Evolutionary conservation across 257 asterid species (phyloP), one percentile per base, ranked within the genome.

Genomic region (Petrea volubilis): DNA sequence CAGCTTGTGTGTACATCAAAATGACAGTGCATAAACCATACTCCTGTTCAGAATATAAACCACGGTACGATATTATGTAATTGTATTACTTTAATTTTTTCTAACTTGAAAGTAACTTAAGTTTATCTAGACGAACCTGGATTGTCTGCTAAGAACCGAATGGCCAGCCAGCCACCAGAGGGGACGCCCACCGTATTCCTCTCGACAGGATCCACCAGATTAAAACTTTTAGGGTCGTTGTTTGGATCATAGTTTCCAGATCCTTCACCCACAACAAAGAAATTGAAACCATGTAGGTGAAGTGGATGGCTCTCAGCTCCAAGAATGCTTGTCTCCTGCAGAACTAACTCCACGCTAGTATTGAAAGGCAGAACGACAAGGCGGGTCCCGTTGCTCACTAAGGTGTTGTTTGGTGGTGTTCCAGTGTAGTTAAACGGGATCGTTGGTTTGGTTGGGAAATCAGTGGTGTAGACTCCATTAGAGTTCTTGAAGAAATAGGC

Each of bases 291-390:
- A 13, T 89, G 96, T 0, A 89, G 83, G 63, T 89, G 96, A 29
- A 89, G 92, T 41, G 96, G 96, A 44, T 89, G 96, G 14, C 63
- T 87, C 74, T 89, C 96, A 2, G 86, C 88, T n/a, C 96, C 92
- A 27, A 89, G 75, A 77, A 85, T 89, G 86, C 85, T 83, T 0
- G 90, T 89, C 36, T 66, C 96, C 78, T 89, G 96, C 70, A 89
- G 27, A 61, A 89, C 81, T 18, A 89, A 51, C 70, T 89, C 90
- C 79, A 87, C 96, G 2, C 84, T 85, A 0, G 91, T 47, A 67
- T 87, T 87, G 78, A 80, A 89, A 7, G 80, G 82, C 36, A 89
- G 79, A 24, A 74, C 85, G 12, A 83, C 82, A 1, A 67, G 74
- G 15, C 68, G 85, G 27, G 93, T 87, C 51, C 73, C 87, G 20